phyloP scores from a whole-genome alignment of 345 rosid species.

The Kernera saxatilis region DNA sequence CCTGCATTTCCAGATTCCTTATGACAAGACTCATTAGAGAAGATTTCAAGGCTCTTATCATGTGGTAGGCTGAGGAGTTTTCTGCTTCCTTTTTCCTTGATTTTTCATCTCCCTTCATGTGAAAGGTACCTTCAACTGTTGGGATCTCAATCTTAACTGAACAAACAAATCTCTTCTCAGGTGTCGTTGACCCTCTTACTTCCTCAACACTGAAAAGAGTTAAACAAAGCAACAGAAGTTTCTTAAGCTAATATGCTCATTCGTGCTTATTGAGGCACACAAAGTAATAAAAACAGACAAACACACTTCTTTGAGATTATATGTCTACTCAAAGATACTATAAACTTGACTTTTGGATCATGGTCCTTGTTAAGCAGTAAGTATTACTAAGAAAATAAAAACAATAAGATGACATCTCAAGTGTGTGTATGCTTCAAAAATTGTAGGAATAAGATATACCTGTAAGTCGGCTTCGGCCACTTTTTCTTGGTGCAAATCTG shows the following conservation, averaged over 20 bases:
- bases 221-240: neutral
- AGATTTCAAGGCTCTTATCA: conserved; percentile 39
- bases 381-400: neutral
- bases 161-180: conserved; percentile 36
- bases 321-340: neutral
- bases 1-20: neutral
- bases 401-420: neutral
- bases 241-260: no score
- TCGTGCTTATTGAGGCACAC: no score
- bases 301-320: neutral
- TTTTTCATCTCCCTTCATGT: conserved; percentile 41
- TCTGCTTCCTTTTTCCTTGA: conserved; percentile 46
- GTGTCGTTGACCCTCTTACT: conserved; percentile 44
- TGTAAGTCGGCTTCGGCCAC: conserved; percentile 51
- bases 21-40: conserved; percentile 14
- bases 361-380: neutral
- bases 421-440: neutral
- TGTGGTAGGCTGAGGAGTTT: conserved; percentile 48
- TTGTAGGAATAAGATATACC: conserved; percentile 22
- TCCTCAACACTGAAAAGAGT: conserved; percentile 40
- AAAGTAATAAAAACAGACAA: no score
- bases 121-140: conserved; percentile 27
- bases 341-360: neutral
- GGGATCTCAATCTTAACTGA: conserved; percentile 44
- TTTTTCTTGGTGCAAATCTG: conserved; percentile 28